phyloP scores from a whole-genome alignment of 163 green algal species.

The Coccomyxa subellipsoidea region DNA sequence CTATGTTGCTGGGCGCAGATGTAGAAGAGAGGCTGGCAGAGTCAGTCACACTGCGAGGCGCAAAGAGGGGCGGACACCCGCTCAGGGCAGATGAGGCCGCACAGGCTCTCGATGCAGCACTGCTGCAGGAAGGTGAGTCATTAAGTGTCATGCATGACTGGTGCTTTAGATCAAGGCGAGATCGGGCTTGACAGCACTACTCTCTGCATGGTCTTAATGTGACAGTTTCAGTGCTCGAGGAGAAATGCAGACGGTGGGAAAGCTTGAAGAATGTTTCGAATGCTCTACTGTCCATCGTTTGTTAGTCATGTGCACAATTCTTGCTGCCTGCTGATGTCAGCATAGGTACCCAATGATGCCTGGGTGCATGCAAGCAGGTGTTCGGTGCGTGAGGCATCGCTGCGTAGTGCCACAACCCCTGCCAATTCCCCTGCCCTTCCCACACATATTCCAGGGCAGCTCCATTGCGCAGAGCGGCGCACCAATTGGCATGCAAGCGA shows the following conservation, averaged over 20 bases:
- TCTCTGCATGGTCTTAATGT: no score
- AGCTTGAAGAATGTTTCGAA: no score
- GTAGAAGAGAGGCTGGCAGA: constrained; percentile 18
- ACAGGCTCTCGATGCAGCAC: constrained; percentile 16
- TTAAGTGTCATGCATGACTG: background rate
- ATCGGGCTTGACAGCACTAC: no score
- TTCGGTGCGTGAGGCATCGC: constrained; percentile 31
- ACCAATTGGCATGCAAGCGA: background rate
- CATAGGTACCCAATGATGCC: background rate
- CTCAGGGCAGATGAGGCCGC: background rate
- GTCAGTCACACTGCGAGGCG: constrained; percentile 26
- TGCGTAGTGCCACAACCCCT: constrained; percentile 23
- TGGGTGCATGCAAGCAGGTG: background rate
- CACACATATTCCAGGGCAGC: constrained; percentile 23
- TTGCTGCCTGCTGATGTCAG: background rate
- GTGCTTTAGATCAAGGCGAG: no score
- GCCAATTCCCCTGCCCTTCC: constrained; percentile 43
- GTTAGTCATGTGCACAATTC: no score
- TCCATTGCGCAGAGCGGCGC: background rate
- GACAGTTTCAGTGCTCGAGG: no score
- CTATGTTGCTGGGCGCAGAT: background rate
- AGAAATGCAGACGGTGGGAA: no score
- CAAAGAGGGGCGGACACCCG: background rate
- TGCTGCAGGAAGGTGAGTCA: constrained; percentile 24
- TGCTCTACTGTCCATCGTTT: no score